phyloP scores from a whole-genome alignment of 192 early-diverging fungal genomes.

The Backusella luteola region DNA sequence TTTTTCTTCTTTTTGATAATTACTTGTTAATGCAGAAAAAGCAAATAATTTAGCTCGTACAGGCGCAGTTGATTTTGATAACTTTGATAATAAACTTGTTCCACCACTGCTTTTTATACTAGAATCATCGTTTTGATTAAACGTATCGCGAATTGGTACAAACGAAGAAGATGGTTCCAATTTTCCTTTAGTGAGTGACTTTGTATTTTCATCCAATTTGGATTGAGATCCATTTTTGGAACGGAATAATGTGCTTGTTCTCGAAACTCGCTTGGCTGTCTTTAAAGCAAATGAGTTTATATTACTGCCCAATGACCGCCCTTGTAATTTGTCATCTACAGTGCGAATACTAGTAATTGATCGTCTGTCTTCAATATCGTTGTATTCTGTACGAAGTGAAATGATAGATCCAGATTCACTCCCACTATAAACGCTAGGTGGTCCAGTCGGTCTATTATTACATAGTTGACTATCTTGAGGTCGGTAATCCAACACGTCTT shows the following conservation, averaged over 20 bases:
- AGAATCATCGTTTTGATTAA: not conserved
- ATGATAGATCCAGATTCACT: conserved; percentile 26
- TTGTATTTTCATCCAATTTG: not conserved
- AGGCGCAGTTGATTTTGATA: conserved; percentile 37
- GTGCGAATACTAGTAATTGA: conserved; percentile 22
- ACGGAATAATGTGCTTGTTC: conserved; percentile 11
- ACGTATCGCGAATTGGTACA: not conserved
- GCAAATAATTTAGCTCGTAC: conserved; percentile 35
- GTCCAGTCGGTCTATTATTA: conserved; percentile 5
- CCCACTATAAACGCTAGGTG: conserved; percentile 12
- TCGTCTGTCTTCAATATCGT: conserved; percentile 23
- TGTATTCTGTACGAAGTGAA: conserved; percentile 28
- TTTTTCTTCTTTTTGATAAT: not conserved
- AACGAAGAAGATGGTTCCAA: conserved; percentile 5
- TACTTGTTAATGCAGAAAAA: conserved; percentile 23
- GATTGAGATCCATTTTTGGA: conserved; percentile 9
- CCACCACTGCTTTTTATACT: conserved; percentile 1
- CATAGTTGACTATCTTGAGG: conserved; percentile 4
- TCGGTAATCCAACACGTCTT: conserved; percentile 24
- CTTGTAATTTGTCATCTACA: conserved; percentile 11
- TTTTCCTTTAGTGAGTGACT: conserved; percentile 11
- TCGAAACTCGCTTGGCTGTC: conserved; percentile 14
- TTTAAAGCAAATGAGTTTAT: conserved; percentile 11
- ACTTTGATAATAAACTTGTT: conserved; percentile 27
- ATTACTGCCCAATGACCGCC: not conserved